Percentiles rank a stretch among this genome's conserved stretches.
phyloP scores from a whole-genome alignment of 495 filamentous ascomycete species.

The Bombardia bombarda region DNA sequence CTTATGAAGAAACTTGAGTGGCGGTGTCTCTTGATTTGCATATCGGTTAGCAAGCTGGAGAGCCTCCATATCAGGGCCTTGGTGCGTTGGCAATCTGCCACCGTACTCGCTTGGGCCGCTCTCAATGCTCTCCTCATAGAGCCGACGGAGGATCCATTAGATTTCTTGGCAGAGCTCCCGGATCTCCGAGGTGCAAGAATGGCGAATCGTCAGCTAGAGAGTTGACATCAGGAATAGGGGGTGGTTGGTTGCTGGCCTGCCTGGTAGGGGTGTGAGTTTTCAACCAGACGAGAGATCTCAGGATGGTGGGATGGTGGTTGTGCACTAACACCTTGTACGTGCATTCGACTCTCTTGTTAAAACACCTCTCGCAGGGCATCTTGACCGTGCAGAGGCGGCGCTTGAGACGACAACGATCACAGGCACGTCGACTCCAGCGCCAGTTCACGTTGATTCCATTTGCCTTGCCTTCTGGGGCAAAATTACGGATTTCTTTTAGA shows the following conservation, averaged over 20 bases:
- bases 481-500: too few relatives aligned
- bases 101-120: too few relatives aligned
- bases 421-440: slow-evolving; percentile 13
- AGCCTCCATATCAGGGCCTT: slow-evolving; percentile 1
- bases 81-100: not conserved
- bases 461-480: slow-evolving; percentile 5
- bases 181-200: too few relatives aligned
- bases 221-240: too few relatives aligned
- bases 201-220: too few relatives aligned
- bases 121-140: too few relatives aligned
- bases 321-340: slow-evolving; percentile 9
- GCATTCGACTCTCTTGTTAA: slow-evolving; percentile 10
- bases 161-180: too few relatives aligned
- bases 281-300: not conserved
- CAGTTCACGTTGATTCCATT: slow-evolving; percentile 7
- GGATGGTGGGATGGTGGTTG: not conserved
- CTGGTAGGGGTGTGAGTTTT: too few relatives aligned
- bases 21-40: slow-evolving; percentile 11
- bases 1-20: slow-evolving; percentile 16
- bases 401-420: slow-evolving; percentile 11
- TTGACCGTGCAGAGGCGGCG: slow-evolving; percentile 11
- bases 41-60: slow-evolving; percentile 14
- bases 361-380: slow-evolving; percentile 14
- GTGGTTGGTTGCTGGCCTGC: too few relatives aligned
- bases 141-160: too few relatives aligned